Percentiles rank a stretch among this genome's conserved stretches.
These are phyloP conservation scores for Pseudogymnoascus verrucosus DNA, from an alignment of 2,329 filamentous ascomycete species.

Conservation along the genomic window DNA sequence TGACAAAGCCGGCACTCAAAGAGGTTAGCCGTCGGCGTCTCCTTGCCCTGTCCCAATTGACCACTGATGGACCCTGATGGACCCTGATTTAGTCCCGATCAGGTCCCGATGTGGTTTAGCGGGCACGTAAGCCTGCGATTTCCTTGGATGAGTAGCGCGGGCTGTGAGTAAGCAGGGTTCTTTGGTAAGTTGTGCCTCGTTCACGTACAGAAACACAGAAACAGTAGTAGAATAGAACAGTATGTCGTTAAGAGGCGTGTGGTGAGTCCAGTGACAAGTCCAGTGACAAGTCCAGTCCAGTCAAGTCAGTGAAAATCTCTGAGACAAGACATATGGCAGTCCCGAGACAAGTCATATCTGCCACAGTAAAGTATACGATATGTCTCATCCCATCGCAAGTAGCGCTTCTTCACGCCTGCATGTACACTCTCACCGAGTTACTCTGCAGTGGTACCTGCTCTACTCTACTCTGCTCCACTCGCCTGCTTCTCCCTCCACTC, in stretches of 20 bases:
- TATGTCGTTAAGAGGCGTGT: neutral
- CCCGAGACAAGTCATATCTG: neutral
- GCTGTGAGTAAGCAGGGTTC: neutral
- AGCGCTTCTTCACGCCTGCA: neutral
- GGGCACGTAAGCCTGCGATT: neutral
- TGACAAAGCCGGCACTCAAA: neutral
- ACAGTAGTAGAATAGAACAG: neutral
- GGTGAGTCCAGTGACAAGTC: neutral
- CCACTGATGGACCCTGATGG: neutral
- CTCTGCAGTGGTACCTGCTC: neutral
- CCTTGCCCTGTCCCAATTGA: neutral
- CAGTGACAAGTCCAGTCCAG: neutral
- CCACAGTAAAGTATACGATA: neutral
- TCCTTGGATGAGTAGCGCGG: neutral
- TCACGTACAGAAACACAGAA: neutral
- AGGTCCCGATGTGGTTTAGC: neutral
- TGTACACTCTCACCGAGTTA: neutral
- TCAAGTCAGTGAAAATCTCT: neutral
- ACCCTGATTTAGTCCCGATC: neutral
- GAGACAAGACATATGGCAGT: no score
- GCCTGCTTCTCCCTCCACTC: neutral
- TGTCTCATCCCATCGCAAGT: neutral
- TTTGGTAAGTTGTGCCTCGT: neutral
- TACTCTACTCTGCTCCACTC: neutral
- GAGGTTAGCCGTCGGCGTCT: slow-evolving; percentile 3